Evolutionary conservation across 2,329 filamentous ascomycete species (phyloP).

Genomic region (Verticillium alfalfae): DNA sequence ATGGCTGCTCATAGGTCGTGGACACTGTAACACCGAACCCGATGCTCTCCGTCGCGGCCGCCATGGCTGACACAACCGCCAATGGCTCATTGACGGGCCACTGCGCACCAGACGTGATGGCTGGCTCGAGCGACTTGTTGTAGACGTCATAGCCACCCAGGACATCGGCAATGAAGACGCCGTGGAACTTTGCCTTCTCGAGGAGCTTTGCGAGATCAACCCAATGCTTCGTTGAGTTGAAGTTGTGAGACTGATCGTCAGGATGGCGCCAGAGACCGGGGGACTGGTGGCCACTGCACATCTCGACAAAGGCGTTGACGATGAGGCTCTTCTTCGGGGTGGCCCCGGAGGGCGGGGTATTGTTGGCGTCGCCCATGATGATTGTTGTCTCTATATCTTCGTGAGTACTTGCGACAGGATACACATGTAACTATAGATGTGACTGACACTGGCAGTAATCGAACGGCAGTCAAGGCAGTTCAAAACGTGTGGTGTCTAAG

Average conservation of each 20-base stretch:
- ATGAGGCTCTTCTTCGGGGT: slow-evolving; percentile 30
- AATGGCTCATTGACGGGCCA: slow-evolving; percentile 69
- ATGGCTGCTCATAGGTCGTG: slow-evolving; percentile 68
- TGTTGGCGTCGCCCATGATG: slow-evolving; percentile 1
- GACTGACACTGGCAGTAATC: too few species aligned
- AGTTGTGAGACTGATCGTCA: slow-evolving; percentile 55
- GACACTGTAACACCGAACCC: slow-evolving; percentile 66
- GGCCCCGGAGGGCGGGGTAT: background rate
- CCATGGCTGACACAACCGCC: slow-evolving; percentile 62
- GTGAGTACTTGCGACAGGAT: too few species aligned
- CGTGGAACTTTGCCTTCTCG: slow-evolving; percentile 58
- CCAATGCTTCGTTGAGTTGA: slow-evolving; percentile 58
- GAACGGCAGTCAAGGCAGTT: too few species aligned
- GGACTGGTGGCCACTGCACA: slow-evolving; percentile 39
- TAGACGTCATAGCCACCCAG: slow-evolving; percentile 67
- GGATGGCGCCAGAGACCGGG: slow-evolving; percentile 54
- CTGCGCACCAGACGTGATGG: slow-evolving; percentile 58
- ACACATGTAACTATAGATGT: too few species aligned
- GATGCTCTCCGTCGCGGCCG: slow-evolving; percentile 61
- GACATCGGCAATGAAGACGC: slow-evolving; percentile 63
- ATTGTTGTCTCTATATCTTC: background rate
- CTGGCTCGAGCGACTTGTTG: slow-evolving; percentile 53
- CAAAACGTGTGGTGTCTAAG: too few species aligned
- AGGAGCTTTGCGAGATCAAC: slow-evolving; percentile 53
- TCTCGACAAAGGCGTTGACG: slow-evolving; percentile 37